Percentiles rank a stretch among this genome's conserved stretches.
These are phyloP conservation scores for Casaregolazyma suthepensis DNA, from an alignment of 1,139 yeast genomes.

Conservation along the genomic window DNA sequence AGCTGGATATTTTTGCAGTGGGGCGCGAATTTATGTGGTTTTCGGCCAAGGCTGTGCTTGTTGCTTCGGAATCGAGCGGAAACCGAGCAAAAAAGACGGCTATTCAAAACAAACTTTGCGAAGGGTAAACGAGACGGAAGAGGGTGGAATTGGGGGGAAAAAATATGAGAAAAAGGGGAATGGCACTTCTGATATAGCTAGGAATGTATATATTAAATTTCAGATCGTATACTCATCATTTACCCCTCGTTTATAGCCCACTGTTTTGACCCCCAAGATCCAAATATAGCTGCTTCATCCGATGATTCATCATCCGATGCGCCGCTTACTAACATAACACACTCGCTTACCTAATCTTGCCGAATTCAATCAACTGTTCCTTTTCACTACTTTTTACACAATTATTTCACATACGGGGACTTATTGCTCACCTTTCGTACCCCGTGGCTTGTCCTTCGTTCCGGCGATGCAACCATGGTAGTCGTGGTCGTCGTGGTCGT, in stretches of 20 bases:
- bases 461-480: constrained; percentile 10
- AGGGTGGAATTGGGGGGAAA: too few species aligned
- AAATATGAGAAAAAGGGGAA: too few species aligned
- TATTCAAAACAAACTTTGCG: background rate
- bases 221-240: background rate
- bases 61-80: background rate
- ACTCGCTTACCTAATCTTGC: too few species aligned
- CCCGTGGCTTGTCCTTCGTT: constrained; percentile 19
- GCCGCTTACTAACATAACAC: background rate
- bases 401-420: background rate
- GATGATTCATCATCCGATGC: background rate
- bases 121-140: background rate
- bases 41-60: background rate
- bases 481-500: constrained; percentile 23
- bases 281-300: background rate
- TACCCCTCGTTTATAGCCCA: background rate
- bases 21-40: background rate
- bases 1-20: background rate
- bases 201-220: too few species aligned
- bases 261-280: background rate
- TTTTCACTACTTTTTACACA: background rate
- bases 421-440: constrained; percentile 36
- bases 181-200: too few species aligned
- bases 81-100: background rate
- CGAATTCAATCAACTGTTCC: too few species aligned